These are phyloP conservation scores for Stylonectria norvegica DNA, from an alignment of 2,329 filamentous ascomycete species.

Conservation along the genomic window DNA sequence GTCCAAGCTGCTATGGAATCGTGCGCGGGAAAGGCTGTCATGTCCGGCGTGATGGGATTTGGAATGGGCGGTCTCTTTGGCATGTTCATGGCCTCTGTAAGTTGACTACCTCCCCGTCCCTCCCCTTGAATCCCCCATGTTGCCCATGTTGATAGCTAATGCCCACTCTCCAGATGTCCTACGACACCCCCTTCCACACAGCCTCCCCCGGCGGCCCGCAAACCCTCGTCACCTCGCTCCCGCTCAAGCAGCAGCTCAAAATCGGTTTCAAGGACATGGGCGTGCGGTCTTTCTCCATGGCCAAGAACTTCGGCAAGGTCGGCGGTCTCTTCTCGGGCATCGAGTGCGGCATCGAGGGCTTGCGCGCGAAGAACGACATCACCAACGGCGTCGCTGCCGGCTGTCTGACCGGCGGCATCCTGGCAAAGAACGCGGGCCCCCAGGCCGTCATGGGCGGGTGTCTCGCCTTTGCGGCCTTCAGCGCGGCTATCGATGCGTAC, in stretches of 20 bases:
- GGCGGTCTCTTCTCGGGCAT: constrained; percentile 88
- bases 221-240: constrained; percentile 57
- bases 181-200: constrained; percentile 82
- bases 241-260: constrained; percentile 77
- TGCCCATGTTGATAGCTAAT: constrained; percentile 11
- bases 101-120: no score
- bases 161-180: constrained; percentile 71
- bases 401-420: constrained; percentile 83
- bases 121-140: constrained; percentile 1
- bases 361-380: constrained; percentile 90
- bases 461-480: constrained; percentile 90
- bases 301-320: constrained; percentile 93
- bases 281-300: constrained; percentile 71
- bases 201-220: constrained; percentile 37
- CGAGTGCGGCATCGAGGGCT: constrained; percentile 92
- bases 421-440: constrained; percentile 83
- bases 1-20: constrained; percentile 87
- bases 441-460: constrained; percentile 86
- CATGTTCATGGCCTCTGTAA: constrained; percentile 94
- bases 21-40: constrained; percentile 80
- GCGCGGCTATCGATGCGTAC: constrained; percentile 85
- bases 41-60: constrained; percentile 92
- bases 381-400: constrained; percentile 83
- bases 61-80: constrained; percentile 91
- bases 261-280: constrained; percentile 96